Evolutionary conservation across 306 rosid species (phyloP), one percentile per base, ranked within the genome.

Genomic region (Trifolium dubium): DNA sequence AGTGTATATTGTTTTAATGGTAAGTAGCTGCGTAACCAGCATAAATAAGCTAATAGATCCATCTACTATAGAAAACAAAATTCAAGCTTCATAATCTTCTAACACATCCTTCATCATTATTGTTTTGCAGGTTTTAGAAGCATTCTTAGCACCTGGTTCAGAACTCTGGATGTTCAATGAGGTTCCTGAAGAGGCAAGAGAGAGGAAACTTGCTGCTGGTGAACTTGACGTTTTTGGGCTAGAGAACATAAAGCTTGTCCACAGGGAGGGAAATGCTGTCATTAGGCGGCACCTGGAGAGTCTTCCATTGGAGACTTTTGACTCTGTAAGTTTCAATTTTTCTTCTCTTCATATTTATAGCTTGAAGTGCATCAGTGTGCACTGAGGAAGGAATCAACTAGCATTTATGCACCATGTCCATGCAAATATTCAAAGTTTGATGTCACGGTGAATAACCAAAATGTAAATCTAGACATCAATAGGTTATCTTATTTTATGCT

Each of bases 101-200:
- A n/a, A 40, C 29, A 37, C 62, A 32, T 77, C 47, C 72, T 72
- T 65, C 69, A 18, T 56, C 4, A 23, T 74, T 83, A 71, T 71
- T 60, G 30, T 80, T 71, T 81, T 61, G 67, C 81, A 93, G 98
- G 98, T 93, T 85, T 84, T 93, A 44, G 98, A 93, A 86, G 92
- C 98, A 73, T 85, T 89, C 72, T 81, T 93, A 83, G 97, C 98
- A 71, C 88, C 89, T 66, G 92, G 89, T 60, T 93, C 98, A 30
- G 97, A 93, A 83, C 92, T 93, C 74, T 91, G 98, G 98, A 91
- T 93, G 98, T 93, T 91, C 80, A 93, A 93, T 66, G 98, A 93
- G 80, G 98, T 93, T 82, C 96, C 88, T 51, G 93, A 83, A 83
- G 80, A 54, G 54, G 92, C 89, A 81, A 88, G 98, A 80, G 96